These are phyloP conservation scores for Pseudopithomyces chartarum DNA, from an alignment of 2,329 filamentous ascomycete genomes.

Conservation along the genomic window DNA sequence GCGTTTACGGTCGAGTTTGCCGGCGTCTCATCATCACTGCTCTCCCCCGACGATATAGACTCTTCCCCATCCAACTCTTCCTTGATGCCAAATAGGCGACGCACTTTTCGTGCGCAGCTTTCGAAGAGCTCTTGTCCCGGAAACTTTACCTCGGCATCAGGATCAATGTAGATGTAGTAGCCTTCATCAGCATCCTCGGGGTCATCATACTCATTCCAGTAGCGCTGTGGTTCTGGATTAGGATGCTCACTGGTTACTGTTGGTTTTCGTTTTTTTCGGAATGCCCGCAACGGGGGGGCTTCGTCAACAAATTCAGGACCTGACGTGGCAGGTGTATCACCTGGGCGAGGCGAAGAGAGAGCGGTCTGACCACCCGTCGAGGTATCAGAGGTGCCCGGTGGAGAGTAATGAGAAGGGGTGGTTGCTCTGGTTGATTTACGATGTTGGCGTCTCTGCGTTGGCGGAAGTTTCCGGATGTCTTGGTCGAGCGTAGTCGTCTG, in stretches of 20 bases:
- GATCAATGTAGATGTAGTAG: conserved; percentile 77
- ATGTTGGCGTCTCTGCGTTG: conserved; percentile 35
- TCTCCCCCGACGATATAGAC: conserved; percentile 44
- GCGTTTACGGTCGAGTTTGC: conserved; percentile 48
- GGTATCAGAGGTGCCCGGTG: conserved; percentile 44
- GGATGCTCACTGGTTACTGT: conserved; percentile 27
- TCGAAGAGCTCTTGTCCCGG: conserved; percentile 68
- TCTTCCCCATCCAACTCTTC: conserved; percentile 27
- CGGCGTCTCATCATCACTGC: conserved; percentile 57
- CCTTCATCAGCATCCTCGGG: conserved; percentile 68
- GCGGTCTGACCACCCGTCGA: conserved; percentile 44
- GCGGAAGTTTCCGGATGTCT: conserved; percentile 60
- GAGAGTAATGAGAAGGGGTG: conserved; percentile 31
- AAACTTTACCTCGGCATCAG: conserved; percentile 64
- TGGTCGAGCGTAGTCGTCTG: conserved; percentile 50
- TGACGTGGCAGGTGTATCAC: conserved; percentile 43
- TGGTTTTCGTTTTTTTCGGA: conserved; percentile 49
- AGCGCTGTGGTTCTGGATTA: conserved; percentile 47
- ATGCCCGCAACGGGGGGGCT: conserved; percentile 47
- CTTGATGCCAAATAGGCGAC: conserved; percentile 28
- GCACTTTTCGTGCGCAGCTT: conserved; percentile 32
- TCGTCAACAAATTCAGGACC: conserved; percentile 44
- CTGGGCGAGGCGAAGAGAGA: conserved; percentile 29
- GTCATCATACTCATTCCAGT: conserved; percentile 89
- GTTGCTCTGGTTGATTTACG: conserved; percentile 29